Conservation (phyloP, 805 yeast species). For the Metschnikowia reukaufii region DNA sequence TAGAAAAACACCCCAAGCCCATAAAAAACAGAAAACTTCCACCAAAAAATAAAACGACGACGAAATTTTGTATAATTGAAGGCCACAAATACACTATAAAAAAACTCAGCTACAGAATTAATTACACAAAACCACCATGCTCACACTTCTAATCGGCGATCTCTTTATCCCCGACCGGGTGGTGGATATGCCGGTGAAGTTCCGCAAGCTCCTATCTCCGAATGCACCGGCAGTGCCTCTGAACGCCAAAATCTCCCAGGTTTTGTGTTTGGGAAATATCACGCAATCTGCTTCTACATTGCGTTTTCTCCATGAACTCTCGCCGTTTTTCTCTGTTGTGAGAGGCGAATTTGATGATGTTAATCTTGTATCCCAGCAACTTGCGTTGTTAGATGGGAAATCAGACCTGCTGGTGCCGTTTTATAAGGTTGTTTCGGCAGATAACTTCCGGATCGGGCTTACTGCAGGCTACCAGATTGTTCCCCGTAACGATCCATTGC, state of each 20-base stretch:
- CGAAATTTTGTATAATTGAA: too few species aligned
- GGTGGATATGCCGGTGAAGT: conserved; percentile 58
- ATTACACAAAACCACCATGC: too few species aligned
- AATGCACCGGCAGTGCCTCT: conserved; percentile 41
- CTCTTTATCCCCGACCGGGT: conserved; percentile 88
- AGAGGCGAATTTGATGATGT: conserved; percentile 78
- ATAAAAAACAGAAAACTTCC: too few species aligned
- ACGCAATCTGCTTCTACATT: conserved; percentile 65
- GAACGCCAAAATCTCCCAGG: conserved; percentile 74
- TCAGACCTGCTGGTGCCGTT: conserved; percentile 47
- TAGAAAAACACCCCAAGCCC: too few species aligned
- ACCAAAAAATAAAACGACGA: too few species aligned
- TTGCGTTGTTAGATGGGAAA: conserved; percentile 21
- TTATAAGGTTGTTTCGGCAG: conserved; percentile 64
- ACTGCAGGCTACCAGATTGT: conserved; percentile 81
- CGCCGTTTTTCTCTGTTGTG: conserved; percentile 73
- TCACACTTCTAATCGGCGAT: conserved; percentile 78
- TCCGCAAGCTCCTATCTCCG: conserved; percentile 75
- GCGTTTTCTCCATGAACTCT: conserved; percentile 61
- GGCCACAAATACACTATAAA: too few species aligned
- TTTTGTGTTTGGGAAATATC: conserved; percentile 81
- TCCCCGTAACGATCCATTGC: conserved; percentile 85
- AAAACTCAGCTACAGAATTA: too few species aligned
- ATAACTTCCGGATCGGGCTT: conserved; percentile 75
- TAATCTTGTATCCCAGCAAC: conserved; percentile 35